phyloP scores from a whole-genome alignment of 192 early-diverging fungal genomes.

The Podila verticillata region DNA sequence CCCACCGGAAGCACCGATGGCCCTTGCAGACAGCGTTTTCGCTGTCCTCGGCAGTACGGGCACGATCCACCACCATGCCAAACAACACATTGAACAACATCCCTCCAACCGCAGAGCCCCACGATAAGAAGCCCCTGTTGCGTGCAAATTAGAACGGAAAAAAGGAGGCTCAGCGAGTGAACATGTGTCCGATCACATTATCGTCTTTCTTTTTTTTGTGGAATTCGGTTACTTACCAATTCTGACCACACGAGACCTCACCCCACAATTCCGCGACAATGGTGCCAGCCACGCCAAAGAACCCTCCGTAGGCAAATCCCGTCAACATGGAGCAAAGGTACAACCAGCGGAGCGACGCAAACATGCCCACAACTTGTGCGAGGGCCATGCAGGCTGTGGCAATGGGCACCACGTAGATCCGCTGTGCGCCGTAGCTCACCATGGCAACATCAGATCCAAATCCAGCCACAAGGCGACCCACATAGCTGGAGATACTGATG shows the following conservation, averaged over 20 bases:
- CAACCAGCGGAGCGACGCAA: conserved; percentile 25
- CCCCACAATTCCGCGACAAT: conserved; percentile 51
- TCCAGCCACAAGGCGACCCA: conserved; percentile 9
- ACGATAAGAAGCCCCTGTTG: conserved; percentile 42
- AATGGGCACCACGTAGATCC: conserved; percentile 22
- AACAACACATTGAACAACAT: conserved; percentile 45
- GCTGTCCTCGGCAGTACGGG: conserved; percentile 13
- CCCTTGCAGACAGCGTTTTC: conserved; percentile 20
- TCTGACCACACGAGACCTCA: conserved; percentile 39
- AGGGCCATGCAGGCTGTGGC: conserved; percentile 26
- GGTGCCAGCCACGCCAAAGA: conserved; percentile 44
- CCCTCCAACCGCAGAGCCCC: conserved; percentile 43
- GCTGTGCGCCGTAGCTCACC: conserved; percentile 7
- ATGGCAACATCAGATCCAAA: conserved; percentile 39
- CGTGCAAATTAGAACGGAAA: neutral
- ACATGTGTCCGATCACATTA: no score
- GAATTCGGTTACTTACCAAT: conserved; percentile 18
- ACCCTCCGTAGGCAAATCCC: conserved; percentile 39
- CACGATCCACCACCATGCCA: conserved; percentile 38
- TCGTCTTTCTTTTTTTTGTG: no score
- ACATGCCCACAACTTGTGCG: conserved; percentile 30
- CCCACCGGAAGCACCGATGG: conserved; percentile 31
- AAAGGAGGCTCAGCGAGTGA: neutral
- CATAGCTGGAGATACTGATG: conserved; percentile 44
- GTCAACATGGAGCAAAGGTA: conserved; percentile 27